Evolutionary conservation across 164 flowering plant species (phyloP), one percentile per base, ranked within the genome.

Genomic region (Litsea cubeba): DNA sequence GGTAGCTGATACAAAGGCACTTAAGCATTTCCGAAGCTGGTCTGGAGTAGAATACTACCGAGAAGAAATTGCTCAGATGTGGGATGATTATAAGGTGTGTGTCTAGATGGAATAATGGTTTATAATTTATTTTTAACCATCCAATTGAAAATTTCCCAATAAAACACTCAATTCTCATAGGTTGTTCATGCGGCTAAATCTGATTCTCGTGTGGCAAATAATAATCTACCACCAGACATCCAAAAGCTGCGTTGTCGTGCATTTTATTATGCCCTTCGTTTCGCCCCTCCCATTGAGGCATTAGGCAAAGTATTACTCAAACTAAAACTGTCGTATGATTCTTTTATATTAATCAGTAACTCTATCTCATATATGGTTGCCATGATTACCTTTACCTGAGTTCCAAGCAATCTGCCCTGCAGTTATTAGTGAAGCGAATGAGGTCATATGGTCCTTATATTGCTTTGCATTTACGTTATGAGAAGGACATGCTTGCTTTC

Each of bases 401-500:
- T 50, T 25, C 25, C 20, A 22, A 54, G 32, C 18, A 6, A 20
- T 68, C 32, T 24, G 14, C 72, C 26, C 65, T 82, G 76, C 77
- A 95, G 98, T 75, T 90, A 76, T 80, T 95, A 86, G 96, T 93
- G 75, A 93, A 93, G 70, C 85, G 98, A 32, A 93, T 95, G 98
- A 90, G 97, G 81, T 86, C 92, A 5, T 84, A 83, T 83, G 98
- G 98, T 77, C 95, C 81, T 32, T 95, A 89, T 68, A 92, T 95
- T 76, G 96, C 99, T 77, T 80, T 95, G 73, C 99, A 95, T 84
- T 79, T 95, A 71, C 88, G 99, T 73, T 95, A 82, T 83, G 99
- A 95, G 83, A 93, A 95, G 73, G 99, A 95, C 77, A 89, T 95
- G 97, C 98, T 95, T 80, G 92, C 99, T 22, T 95, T 92, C 78